Conservation (phyloP, 2,329 filamentous ascomycete species). For the Alternaria sp. region DNA sequence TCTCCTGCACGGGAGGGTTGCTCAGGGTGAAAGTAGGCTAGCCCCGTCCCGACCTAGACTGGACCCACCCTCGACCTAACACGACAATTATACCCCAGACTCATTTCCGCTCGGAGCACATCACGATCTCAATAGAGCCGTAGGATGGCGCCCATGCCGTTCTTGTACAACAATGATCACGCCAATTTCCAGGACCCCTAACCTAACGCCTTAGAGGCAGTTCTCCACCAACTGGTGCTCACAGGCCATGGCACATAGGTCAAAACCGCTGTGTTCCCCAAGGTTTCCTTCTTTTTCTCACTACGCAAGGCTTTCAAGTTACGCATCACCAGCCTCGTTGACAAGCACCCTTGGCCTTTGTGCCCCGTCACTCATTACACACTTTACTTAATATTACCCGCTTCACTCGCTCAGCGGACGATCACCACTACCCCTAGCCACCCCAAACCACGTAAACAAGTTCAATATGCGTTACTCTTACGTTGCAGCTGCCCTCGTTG, state of each 20-base stretch:
- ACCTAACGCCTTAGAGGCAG: slow-evolving; percentile 32
- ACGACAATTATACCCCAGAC: slow-evolving; percentile 32
- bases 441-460: slow-evolving; percentile 42
- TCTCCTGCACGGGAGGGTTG: slow-evolving; percentile 3
- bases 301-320: slow-evolving; percentile 42
- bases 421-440: slow-evolving; percentile 52
- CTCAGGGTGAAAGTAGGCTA: slow-evolving; percentile 11
- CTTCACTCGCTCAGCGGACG: slow-evolving; percentile 89
- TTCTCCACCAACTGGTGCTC: slow-evolving; percentile 10
- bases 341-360: slow-evolving; percentile 41
- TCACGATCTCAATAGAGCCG: slow-evolving; percentile 30
- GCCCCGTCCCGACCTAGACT: slow-evolving; percentile 1
- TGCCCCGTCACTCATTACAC: slow-evolving; percentile 47
- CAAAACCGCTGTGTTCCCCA: slow-evolving; percentile 41
- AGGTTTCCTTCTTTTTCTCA: slow-evolving; percentile 24
- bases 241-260: slow-evolving; percentile 30
- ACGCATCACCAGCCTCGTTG: slow-evolving; percentile 43
- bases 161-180: slow-evolving; percentile 30
- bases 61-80: slow-evolving; percentile 5
- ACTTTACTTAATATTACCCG: slow-evolving; percentile 57
- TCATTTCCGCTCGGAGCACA: slow-evolving; percentile 40
- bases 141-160: slow-evolving; percentile 33
- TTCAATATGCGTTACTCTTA: slow-evolving; percentile 76
- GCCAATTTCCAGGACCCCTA: slow-evolving; percentile 43
- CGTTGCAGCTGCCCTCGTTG: slow-evolving; percentile 64